These are phyloP conservation scores for Purpureocillium lavendulum DNA, from an alignment of 2,329 filamentous ascomycete species.

Conservation along the genomic window DNA sequence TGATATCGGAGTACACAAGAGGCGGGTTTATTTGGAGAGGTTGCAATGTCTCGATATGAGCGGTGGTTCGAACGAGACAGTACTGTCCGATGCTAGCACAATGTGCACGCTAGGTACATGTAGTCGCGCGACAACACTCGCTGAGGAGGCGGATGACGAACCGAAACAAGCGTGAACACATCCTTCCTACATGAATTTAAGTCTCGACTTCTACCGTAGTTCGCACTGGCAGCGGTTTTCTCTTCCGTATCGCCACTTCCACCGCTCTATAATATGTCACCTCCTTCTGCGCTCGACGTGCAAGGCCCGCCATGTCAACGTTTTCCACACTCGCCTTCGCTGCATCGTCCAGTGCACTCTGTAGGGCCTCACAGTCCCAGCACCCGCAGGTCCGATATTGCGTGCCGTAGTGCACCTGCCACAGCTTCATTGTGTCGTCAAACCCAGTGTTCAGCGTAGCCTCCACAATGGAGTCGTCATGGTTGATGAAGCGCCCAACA, in stretches of 20 bases:
- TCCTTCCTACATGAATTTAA: no score
- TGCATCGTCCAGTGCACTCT: slow-evolving; percentile 12
- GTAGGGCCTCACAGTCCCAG: slow-evolving; percentile 27
- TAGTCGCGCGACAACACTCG: neutral
- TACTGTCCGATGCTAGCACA: neutral
- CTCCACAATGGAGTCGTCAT: slow-evolving; percentile 27
- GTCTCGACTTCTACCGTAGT: neutral
- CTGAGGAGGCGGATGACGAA: neutral
- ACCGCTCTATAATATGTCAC: slow-evolving; percentile 10
- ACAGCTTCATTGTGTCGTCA: slow-evolving; percentile 19
- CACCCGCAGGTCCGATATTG: slow-evolving; percentile 26
- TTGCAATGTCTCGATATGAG: slow-evolving; percentile 1
- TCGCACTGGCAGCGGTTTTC: slow-evolving; percentile 3
- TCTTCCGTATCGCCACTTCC: slow-evolving; percentile 7
- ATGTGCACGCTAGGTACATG: neutral
- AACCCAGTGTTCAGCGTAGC: slow-evolving; percentile 16
- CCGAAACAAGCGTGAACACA: neutral
- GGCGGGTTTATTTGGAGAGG: slow-evolving; percentile 10
- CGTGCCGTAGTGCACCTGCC: slow-evolving; percentile 20
- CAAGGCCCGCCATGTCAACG: slow-evolving; percentile 7
- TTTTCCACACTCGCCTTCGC: neutral
- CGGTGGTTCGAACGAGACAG: no score
- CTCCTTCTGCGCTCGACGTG: slow-evolving; percentile 3
- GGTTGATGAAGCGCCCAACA: slow-evolving; percentile 22
- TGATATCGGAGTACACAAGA: slow-evolving; percentile 13